Conservation (phyloP, 2,329 filamentous ascomycete genomes). For the Thermoascus crustaceus region DNA sequence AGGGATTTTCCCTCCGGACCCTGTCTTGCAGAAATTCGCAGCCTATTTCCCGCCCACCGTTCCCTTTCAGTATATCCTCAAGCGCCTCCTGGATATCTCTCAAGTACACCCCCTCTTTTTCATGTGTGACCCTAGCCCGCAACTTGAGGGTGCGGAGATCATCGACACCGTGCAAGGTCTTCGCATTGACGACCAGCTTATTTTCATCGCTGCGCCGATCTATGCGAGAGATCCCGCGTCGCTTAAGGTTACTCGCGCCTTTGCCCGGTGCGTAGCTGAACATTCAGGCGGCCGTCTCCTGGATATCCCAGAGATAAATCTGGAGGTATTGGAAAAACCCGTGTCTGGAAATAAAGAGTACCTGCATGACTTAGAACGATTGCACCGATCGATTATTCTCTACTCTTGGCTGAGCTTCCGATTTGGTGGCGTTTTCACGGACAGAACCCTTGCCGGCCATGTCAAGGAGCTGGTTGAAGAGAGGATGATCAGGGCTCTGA, state of each 20-base stretch:
- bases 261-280: conserved; percentile 62
- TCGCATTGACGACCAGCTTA: conserved; percentile 63
- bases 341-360: conserved; percentile 45
- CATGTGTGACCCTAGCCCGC: conserved; percentile 57
- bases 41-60: conserved; percentile 73
- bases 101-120: conserved; percentile 59
- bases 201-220: conserved; percentile 65
- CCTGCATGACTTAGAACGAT: conserved; percentile 60
- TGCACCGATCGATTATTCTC: conserved; percentile 75
- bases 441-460: conserved; percentile 67
- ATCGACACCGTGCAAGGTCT: conserved; percentile 64
- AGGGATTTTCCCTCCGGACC: conserved; percentile 63
- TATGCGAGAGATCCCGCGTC: conserved; percentile 41
- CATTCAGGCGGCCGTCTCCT: conserved; percentile 61
- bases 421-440: conserved; percentile 70
- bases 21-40: conserved; percentile 66
- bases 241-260: conserved; percentile 47
- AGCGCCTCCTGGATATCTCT: conserved; percentile 63
- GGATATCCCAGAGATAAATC: conserved; percentile 59
- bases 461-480: conserved; percentile 70
- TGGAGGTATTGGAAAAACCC: conserved; percentile 62
- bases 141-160: conserved; percentile 59
- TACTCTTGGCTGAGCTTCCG: conserved; percentile 94
- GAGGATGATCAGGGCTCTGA: conserved; percentile 59
- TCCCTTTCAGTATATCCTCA: conserved; percentile 74